Conservation (phyloP, 179 eudicot species). For the Nepenthes alata region DNA sequence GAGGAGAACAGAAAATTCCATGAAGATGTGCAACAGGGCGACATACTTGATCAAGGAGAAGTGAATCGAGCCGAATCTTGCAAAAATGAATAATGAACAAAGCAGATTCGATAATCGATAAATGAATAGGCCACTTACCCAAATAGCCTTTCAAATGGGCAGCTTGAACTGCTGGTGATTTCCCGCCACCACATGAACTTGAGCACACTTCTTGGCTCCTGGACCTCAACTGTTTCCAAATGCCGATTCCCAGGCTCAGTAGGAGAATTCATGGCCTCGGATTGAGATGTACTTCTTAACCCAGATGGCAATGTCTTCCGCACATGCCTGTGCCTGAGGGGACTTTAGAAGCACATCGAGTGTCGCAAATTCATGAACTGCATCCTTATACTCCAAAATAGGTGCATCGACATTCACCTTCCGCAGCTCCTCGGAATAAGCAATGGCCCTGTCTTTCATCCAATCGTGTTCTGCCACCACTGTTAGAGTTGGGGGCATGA, state of each 20-base stretch:
- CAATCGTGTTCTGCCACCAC: slow-evolving; percentile 88
- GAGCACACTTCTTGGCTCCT: too few species aligned
- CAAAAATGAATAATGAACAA: too few species aligned
- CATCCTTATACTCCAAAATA: slow-evolving; percentile 85
- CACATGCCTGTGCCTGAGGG: slow-evolving; percentile 92
- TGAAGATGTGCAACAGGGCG: too few species aligned
- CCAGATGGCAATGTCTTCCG: slow-evolving; percentile 94
- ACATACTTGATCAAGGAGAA: too few species aligned
- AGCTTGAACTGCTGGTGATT: too few species aligned
- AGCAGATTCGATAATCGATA: too few species aligned
- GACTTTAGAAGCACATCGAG: slow-evolving; percentile 84
- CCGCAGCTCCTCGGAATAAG: slow-evolving; percentile 79
- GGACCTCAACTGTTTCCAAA: too few species aligned
- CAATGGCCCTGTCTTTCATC: slow-evolving; percentile 97
- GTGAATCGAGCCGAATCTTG: too few species aligned
- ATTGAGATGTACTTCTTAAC: slow-evolving; percentile 85
- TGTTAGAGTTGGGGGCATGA: slow-evolving; percentile 92
- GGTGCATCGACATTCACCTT: slow-evolving; percentile 93
- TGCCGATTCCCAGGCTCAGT: slow-evolving; percentile 12
- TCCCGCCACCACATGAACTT: too few species aligned
- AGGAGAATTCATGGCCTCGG: slow-evolving; percentile 93
- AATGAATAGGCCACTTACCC: too few species aligned
- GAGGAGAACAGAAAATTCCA: too few species aligned
- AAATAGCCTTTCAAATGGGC: too few species aligned
- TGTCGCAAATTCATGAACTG: slow-evolving; percentile 94